A percentile compares a stretch with the other conserved stretches of the same genome.
Conservation (phyloP, 306 rosid species). For the Sophora flavescens region DNA sequence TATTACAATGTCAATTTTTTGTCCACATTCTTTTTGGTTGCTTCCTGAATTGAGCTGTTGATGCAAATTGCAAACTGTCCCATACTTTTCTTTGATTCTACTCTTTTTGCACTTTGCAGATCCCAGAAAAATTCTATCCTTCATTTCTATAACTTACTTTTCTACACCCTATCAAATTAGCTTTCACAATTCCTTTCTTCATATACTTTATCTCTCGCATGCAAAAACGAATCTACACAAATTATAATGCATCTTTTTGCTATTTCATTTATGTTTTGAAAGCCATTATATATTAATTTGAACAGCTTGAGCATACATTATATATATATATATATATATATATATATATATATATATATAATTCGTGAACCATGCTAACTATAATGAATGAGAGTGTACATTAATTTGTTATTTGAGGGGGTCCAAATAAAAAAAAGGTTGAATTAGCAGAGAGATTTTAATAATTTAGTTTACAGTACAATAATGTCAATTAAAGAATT, state of each 20-base stretch:
- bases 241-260: background rate
- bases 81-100: conserved; percentile 70
- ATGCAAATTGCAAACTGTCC: conserved; percentile 27
- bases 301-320: too few relatives aligned
- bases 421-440: background rate
- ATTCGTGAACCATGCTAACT: background rate
- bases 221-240: conserved; percentile 25
- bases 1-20: conserved; percentile 17
- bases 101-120: conserved; percentile 54
- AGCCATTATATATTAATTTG: too few relatives aligned
- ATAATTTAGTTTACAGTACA: background rate
- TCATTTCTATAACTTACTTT: conserved; percentile 41
- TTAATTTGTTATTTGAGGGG: background rate
- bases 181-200: conserved; percentile 67
- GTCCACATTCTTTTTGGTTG: conserved; percentile 29
- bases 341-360: background rate
- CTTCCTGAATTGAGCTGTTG: conserved; percentile 36
- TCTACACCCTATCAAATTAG: conserved; percentile 8
- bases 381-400: background rate
- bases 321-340: too few relatives aligned
- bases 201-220: conserved; percentile 45
- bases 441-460: background rate
- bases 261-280: too few relatives aligned
- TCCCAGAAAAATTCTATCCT: conserved; percentile 45
- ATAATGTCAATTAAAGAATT: conserved; percentile 26